Percentiles rank a stretch among this genome's conserved stretches.
phyloP scores from a whole-genome alignment of 129 eudicot genomes.

The Calendula officinalis region DNA sequence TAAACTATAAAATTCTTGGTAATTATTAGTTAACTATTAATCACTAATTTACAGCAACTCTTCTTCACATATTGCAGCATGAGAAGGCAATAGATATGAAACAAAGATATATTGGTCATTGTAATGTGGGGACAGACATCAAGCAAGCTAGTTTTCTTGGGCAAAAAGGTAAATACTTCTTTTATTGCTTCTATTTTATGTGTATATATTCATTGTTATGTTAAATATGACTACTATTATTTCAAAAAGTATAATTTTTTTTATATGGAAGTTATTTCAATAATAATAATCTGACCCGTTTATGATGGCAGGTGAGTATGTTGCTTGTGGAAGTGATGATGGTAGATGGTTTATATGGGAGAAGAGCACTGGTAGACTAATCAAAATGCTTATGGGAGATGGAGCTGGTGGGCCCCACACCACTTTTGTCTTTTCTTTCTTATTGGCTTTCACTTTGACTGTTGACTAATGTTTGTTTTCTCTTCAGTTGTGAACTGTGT shows the following conservation, averaged over 20 bases:
- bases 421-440: no score
- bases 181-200: constrained; percentile 4
- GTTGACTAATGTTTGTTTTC: constrained; percentile 21
- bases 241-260: no score
- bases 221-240: neutral
- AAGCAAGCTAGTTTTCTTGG: constrained; percentile 98
- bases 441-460: neutral
- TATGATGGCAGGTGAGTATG: constrained; percentile 63
- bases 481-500: constrained; percentile 89
- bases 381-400: constrained; percentile 87
- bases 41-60: no score
- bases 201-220: neutral
- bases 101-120: constrained; percentile 84
- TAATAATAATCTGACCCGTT: neutral
- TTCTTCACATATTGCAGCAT: constrained; percentile 45
- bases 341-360: constrained; percentile 99
- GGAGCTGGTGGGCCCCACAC: constrained; percentile 52
- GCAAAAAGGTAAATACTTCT: constrained; percentile 53
- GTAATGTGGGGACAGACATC: constrained; percentile 92
- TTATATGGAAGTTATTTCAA: no score
- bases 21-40: no score
- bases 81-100: constrained; percentile 88
- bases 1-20: no score
- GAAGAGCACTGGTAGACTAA: constrained; percentile 80
- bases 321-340: constrained; percentile 99